These are phyloP conservation scores for Allium sativum DNA, from an alignment of 106 monocot species.

Conservation along the genomic window DNA sequence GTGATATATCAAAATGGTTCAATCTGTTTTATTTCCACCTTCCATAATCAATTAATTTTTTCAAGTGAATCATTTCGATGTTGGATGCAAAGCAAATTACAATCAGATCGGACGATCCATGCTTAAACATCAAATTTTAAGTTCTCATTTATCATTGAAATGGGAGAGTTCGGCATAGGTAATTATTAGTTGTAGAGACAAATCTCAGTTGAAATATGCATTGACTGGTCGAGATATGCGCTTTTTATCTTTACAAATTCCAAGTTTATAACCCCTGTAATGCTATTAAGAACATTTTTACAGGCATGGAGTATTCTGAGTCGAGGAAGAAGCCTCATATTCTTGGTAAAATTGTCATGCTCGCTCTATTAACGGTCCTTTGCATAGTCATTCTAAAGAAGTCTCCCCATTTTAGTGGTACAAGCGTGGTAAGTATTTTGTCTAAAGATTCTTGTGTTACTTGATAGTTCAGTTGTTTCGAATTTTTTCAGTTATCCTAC, in stretches of 20 bases:
- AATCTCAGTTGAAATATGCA: too few species aligned
- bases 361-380: constrained; percentile 40
- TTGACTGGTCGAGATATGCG: too few species aligned
- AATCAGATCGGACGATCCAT: background rate
- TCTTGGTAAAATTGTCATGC: constrained; percentile 55
- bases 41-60: background rate
- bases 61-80: too few species aligned
- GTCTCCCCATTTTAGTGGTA: constrained; percentile 40
- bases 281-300: constrained; percentile 5
- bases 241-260: background rate
- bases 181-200: background rate
- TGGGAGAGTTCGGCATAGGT: background rate
- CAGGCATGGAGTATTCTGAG: constrained; percentile 72
- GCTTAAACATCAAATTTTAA: background rate
- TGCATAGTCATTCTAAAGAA: constrained; percentile 75
- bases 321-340: constrained; percentile 51
- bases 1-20: background rate
- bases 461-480: background rate
- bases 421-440: constrained; percentile 41
- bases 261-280: constrained; percentile 1
- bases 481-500: background rate
- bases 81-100: background rate
- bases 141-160: background rate
- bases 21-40: background rate
- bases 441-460: background rate